Percentiles rank a stretch among this genome's conserved stretches.
Evolutionary conservation across 768 basidiomycete genomes (phyloP).

Genomic region (Obba rivulosa): DNA sequence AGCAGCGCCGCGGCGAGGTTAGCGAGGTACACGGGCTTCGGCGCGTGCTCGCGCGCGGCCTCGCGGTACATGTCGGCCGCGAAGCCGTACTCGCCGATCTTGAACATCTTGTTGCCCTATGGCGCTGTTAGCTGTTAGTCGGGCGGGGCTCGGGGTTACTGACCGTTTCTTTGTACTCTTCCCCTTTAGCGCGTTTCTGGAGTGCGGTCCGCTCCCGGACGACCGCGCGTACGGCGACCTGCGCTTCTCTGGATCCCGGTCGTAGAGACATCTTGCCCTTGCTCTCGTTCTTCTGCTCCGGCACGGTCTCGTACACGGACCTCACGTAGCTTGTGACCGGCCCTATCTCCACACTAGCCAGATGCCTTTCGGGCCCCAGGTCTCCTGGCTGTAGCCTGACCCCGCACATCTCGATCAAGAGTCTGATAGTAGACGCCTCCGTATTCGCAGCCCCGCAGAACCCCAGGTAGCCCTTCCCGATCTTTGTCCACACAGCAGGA

Average conservation of each 20-base stretch:
- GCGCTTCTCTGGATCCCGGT: too few relatives aligned
- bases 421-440: conserved; percentile 12
- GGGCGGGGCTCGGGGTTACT: background rate
- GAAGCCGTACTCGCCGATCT: conserved; percentile 28
- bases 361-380: conserved; percentile 1
- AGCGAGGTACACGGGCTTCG: conserved; percentile 31
- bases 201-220: conserved; percentile 16
- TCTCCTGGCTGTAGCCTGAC: conserved; percentile 6
- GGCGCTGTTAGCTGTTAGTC: background rate
- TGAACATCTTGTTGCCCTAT: conserved; percentile 43
- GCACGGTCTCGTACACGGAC: too few relatives aligned
- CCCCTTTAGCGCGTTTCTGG: conserved; percentile 18
- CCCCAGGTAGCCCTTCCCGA: conserved; percentile 25
- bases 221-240: conserved; percentile 7
- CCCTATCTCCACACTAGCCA: background rate
- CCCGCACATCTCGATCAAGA: conserved; percentile 14
- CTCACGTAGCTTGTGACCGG: background rate
- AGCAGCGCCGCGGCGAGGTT: conserved; percentile 41
- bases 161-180: conserved; percentile 27
- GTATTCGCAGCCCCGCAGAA: conserved; percentile 30
- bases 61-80: conserved; percentile 37
- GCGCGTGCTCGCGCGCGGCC: conserved; percentile 34
- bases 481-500: conserved; percentile 7
- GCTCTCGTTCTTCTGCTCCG: too few relatives aligned
- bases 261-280: too few relatives aligned